Evolutionary conservation across 345 rosid genomes (phyloP), one percentile per base, ranked within the genome.

Genomic region (Physaria fendleri): DNA sequence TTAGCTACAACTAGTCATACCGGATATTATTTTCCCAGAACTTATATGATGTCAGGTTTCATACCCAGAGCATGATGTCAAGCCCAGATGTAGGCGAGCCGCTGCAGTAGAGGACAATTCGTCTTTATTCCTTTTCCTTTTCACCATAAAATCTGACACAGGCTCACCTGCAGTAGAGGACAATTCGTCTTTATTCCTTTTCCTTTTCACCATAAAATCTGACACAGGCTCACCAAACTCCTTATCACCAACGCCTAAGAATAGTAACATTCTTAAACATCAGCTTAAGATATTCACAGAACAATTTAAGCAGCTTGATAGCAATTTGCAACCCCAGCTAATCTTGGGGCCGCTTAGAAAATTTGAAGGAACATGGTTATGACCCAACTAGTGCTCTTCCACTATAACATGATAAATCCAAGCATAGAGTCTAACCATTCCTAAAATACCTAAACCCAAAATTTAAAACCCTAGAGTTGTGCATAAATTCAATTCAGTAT

Each of bases 121-220:
- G 35, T 52, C 76, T 63, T 74, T 78, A 59, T 21, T 47, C 77
- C 67, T 78, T 56, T 66, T 65, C 62, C 73, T 73, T 66, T 77
- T 43, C 29, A 37, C 43, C 18, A 60, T 39, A n/a, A n/a, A n/a
- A n/a, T n/a, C n/a, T n/a, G n/a, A n/a, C n/a, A n/a, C n/a, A n/a
- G n/a, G n/a, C n/a, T n/a, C n/a, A n/a, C n/a, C n/a, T n/a, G n/a
- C n/a, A n/a, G n/a, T n/a, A 37, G n/a, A n/a, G n/a, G 58, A 68
- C n/a, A n/a, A n/a, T 66, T 74, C 71, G 35, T 52, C 76, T 63
- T 74, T 78, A 59, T 21, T 47, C 77, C 67, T 78, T 56, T 66
- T 65, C 62, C 73, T 73, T 66, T 77, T 43, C 29, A 37, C 43
- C 18, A 60, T 39, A 71, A 74, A 76, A 64, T 78, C 74, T 0